Evolutionary conservation across 192 early-diverging fungal species (phyloP), one percentile per base, ranked within the genome.

Genomic region (Dimargaris cristalligena): DNA sequence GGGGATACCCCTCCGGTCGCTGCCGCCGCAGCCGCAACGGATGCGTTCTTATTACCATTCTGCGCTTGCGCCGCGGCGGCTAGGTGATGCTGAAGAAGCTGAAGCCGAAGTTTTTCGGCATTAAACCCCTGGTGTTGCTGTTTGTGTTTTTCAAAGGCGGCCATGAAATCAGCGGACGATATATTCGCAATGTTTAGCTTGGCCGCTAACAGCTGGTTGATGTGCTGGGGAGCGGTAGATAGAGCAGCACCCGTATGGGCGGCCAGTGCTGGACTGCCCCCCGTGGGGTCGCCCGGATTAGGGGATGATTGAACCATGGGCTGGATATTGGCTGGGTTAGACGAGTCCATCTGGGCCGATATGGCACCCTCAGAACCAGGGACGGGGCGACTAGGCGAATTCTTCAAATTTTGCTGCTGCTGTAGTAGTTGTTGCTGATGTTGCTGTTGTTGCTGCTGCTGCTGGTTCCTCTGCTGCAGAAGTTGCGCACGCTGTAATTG

Each of bases 401-500:
- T 16, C 38, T 41, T 6, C 8, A 41, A 16, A 6, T 41, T 6
- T 16, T 41, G 38, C 38, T 41, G 38, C 38, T 10, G 6, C 38
- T 41, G 38, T 41, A 41, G 38, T 6, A 41, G 38, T 16, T 41
- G 38, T 16, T 41, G 38, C 38, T 41, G 38, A 10, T 41, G 38
- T 41, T 41, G 38, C 8, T 41, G 38, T 16, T 41, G 38, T 26
- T 57, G 55, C 23, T 57, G 55, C 18, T 26, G 28, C 11, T 32
- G 54, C 31, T 56, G 54, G 3, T 54, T 23, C 9, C n/a, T 20
- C 35, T 54, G 52, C 33, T 54, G 52, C 9, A 54, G 23, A n/a
- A 57, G 30, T 34, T 57, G 55, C n/a, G 33, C 33, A 16, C 55
- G 55, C 55, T 57, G 55, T 30, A 57, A 20, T n/a, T 57, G 55